Conservation (phyloP, 768 basidiomycete genomes). For the Trametes cingulata region DNA sequence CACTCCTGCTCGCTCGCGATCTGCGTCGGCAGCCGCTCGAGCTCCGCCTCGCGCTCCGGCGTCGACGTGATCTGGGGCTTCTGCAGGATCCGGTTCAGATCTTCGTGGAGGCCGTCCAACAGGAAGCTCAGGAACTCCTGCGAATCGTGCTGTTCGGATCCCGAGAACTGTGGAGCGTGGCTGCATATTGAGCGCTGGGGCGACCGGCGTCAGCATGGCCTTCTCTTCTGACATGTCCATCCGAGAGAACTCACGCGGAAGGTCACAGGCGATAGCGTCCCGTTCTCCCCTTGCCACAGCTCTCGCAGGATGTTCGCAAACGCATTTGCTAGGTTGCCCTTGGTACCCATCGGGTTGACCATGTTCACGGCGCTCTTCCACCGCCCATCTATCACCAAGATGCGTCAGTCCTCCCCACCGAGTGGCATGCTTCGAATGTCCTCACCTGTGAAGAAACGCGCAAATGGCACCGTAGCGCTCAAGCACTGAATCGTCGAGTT, state of each 20-base stretch:
- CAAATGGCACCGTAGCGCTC: constrained; percentile 91
- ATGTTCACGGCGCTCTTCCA: constrained; percentile 86
- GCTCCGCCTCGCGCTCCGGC: constrained; percentile 81
- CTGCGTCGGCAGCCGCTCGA: constrained; percentile 84
- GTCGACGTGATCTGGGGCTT: constrained; percentile 66
- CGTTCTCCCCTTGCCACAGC: constrained; percentile 85
- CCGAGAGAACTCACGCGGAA: constrained; percentile 69
- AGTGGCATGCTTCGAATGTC: constrained; percentile 24
- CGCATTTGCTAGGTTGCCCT: constrained; percentile 76
- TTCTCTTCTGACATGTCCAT: constrained; percentile 8
- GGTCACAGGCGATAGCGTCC: constrained; percentile 75
- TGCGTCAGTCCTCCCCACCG: background rate
- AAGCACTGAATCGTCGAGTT: constrained; percentile 97
- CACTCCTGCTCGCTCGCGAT: constrained; percentile 93
- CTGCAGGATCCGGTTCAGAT: constrained; percentile 84
- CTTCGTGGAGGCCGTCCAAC: constrained; percentile 94
- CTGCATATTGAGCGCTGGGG: constrained; percentile 57
- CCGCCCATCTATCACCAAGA: constrained; percentile 56
- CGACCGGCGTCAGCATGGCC: constrained; percentile 25
- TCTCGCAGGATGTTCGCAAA: constrained; percentile 84
- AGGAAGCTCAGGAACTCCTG: constrained; percentile 96
- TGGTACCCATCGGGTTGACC: constrained; percentile 83
- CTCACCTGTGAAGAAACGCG: constrained; percentile 86
- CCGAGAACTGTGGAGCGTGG: constrained; percentile 73
- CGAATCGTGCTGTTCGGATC: constrained; percentile 92